Base-by-base conservation (phyloP, 1,139 yeast species). In the Protomyces gravidus region DNA sequence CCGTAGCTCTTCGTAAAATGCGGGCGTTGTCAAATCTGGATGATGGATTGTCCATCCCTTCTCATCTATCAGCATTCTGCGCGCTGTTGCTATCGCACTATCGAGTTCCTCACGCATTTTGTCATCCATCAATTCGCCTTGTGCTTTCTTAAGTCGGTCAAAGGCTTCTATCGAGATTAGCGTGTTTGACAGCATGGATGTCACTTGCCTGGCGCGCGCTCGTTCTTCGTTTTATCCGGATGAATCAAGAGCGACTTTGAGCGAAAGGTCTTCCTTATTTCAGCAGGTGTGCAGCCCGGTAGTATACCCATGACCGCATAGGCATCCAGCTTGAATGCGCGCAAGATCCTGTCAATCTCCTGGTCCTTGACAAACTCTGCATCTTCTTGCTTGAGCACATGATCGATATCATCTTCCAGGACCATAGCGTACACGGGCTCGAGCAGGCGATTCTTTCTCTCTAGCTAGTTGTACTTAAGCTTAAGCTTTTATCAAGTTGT, bases 221-320 rank as follows among this genome's bases (percentile, higher is more conserved):
- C 51, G 65, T 84, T 80, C 50, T 72, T 70, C 1, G 81, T 76
- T 66, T 83, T 84, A 68, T 85, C 90, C 0, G 90, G 90, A 68
- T 85, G 90, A 40, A 85, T 81, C 62, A 83, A 70, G 45, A 84
- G 71, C 6, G 88, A 82, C 68, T 82, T 83, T 69, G 77, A 78
- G 39, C 89, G 71, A 67, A 78, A 85, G 45, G 73, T 67, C 62
- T 75, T 78, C 63, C 77, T 79, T 59, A 82, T 76, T 50, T 72
- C 72, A 33, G 66, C 59, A 53, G 68, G 50, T 60, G 75, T 62
- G 62, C 74, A 66, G n/a, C 79, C 77, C 0, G 86, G 85, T 60
- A 76, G 78, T 1, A 83, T 71, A 50, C 79, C 83, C 27, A 84
- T 71, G 1, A 84, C 75, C 1, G 82, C 76, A 67, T 82, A 83